phyloP scores from a whole-genome alignment of 345 rosid genomes.

The Schrenkiella parvula region DNA sequence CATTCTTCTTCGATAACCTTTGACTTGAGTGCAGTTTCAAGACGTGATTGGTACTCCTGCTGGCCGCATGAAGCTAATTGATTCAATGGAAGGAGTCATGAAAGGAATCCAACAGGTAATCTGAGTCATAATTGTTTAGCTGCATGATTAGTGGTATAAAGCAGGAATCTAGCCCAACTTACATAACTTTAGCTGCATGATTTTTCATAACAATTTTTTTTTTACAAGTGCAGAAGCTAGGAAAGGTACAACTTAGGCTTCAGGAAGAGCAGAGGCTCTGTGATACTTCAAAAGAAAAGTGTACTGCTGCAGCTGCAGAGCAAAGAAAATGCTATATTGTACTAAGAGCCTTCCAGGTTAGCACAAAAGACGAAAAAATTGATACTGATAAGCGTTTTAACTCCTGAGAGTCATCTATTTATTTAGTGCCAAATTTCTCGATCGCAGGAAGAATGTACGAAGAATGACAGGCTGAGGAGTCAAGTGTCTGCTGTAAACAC shows the following conservation, averaged over 20 bases:
- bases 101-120: conserved; percentile 77
- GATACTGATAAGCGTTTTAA: not conserved
- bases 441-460: conserved; percentile 50
- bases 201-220: not conserved
- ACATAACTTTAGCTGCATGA: not conserved
- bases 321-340: conserved; percentile 54
- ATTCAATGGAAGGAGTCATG: conserved; percentile 80
- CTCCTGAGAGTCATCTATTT: not conserved
- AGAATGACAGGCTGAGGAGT: conserved; percentile 42
- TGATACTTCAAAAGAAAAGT: conserved; percentile 53
- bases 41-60: conserved; percentile 59
- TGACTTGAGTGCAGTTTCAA: conserved; percentile 54
- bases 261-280: conserved; percentile 61
- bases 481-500: conserved; percentile 5
- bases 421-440: not conserved
- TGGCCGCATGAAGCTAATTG: conserved; percentile 63
- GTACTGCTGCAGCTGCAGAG: conserved; percentile 55
- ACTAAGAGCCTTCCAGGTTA: conserved; percentile 67
- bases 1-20: not conserved
- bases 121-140: not conserved
- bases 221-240: conserved; percentile 60
- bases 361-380: not conserved
- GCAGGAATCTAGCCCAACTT: not conserved
- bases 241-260: conserved; percentile 52
- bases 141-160: not conserved